A percentile compares a stretch with the other conserved stretches of the same genome.
phyloP scores from a whole-genome alignment of 2,329 filamentous ascomycete species.

The Hypoxylon sp. region DNA sequence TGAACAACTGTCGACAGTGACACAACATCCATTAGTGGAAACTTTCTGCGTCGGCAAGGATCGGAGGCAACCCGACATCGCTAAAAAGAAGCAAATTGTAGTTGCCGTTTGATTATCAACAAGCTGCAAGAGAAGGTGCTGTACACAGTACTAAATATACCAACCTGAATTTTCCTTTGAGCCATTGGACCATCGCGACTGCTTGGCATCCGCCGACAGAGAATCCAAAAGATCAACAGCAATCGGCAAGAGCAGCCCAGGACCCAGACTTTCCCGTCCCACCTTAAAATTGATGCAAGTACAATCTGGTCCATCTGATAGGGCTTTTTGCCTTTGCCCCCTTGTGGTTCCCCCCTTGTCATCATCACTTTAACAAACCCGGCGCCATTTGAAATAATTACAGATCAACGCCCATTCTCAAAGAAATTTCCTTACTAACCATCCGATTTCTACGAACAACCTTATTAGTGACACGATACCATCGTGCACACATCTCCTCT shows the following conservation, averaged over 20 bases:
- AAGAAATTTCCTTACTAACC: slow-evolving; percentile 39
- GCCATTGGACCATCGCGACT: slow-evolving; percentile 3
- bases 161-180: slow-evolving; percentile 3
- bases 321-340: slow-evolving; percentile 37
- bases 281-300: slow-evolving; percentile 44
- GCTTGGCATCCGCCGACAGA: slow-evolving; percentile 13
- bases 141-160: slow-evolving; percentile 21
- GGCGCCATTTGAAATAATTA: slow-evolving; percentile 40
- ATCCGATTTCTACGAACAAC: slow-evolving; percentile 17
- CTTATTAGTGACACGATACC: slow-evolving; percentile 26
- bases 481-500: slow-evolving; percentile 29
- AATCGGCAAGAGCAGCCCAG: slow-evolving; percentile 27
- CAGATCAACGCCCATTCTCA: slow-evolving; percentile 33
- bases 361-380: slow-evolving; percentile 43
- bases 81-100: background rate
- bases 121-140: slow-evolving; percentile 10
- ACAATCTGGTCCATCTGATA: slow-evolving; percentile 50
- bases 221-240: slow-evolving; percentile 16
- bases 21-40: slow-evolving; percentile 3
- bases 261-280: slow-evolving; percentile 22
- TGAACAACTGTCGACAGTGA: slow-evolving; percentile 20
- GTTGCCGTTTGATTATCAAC: slow-evolving; percentile 14
- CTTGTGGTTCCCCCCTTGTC: slow-evolving; percentile 34
- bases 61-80: slow-evolving; percentile 24
- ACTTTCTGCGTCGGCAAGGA: slow-evolving; percentile 31